These are phyloP conservation scores for Xanthoparmelia taractica DNA, from an alignment of 495 filamentous ascomycete genomes.

Conservation along the genomic window DNA sequence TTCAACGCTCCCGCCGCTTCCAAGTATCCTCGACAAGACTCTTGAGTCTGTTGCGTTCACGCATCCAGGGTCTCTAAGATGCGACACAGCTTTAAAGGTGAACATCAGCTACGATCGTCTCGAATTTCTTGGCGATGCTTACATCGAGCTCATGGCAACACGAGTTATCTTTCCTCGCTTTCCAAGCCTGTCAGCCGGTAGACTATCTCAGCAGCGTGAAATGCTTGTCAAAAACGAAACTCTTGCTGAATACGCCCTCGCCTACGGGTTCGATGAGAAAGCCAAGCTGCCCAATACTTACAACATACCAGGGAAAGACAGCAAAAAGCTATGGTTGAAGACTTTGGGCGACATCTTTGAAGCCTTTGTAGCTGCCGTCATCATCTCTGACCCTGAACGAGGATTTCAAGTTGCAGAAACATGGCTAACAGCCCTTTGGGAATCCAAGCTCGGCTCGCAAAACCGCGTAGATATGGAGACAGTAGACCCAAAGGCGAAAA, in stretches of 20 bases:
- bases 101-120: conserved; percentile 53
- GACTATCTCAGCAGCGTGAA: conserved; percentile 59
- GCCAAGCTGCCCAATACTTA: conserved; percentile 45
- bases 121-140: conserved; percentile 71
- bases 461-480: conserved; percentile 28
- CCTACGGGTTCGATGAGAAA: conserved; percentile 59
- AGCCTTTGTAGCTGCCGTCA: conserved; percentile 71
- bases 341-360: conserved; percentile 79
- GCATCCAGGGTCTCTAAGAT: conserved; percentile 45
- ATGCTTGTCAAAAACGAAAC: conserved; percentile 70
- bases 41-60: conserved; percentile 60
- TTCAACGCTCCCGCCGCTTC: conserved; percentile 43
- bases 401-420: conserved; percentile 52
- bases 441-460: conserved; percentile 30
- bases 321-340: conserved; percentile 45
- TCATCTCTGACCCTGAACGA: conserved; percentile 52
- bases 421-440: conserved; percentile 70
- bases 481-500: conserved; percentile 36
- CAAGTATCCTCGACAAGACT: conserved; percentile 47
- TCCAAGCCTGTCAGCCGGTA: conserved; percentile 48
- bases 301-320: conserved; percentile 22
- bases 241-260: conserved; percentile 52
- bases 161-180: conserved; percentile 58
- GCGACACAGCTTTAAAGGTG: conserved; percentile 31
- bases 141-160: conserved; percentile 61